Conservation (phyloP, 2,329 filamentous ascomycete species). For the Pseudogymnoascus sp. region DNA sequence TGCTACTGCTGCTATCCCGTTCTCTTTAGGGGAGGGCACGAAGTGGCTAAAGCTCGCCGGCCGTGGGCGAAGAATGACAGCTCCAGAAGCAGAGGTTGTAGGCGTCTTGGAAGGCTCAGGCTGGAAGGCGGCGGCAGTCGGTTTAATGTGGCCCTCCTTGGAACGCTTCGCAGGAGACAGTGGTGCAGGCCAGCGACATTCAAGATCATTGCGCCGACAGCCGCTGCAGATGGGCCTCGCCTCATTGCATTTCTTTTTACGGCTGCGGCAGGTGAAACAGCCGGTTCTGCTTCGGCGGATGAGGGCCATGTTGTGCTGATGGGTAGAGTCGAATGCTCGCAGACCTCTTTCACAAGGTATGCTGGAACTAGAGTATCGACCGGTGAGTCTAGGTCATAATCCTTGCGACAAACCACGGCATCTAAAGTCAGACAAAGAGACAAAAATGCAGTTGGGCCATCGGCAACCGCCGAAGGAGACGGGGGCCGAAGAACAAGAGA, state of each 20-base stretch:
- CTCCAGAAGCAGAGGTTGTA: not conserved
- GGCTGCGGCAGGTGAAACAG: conserved; percentile 46
- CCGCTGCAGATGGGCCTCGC: conserved; percentile 44
- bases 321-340: not conserved
- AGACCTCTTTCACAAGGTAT: not conserved
- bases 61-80: not conserved
- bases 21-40: not conserved
- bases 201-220: not conserved
- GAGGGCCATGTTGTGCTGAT: not conserved
- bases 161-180: not conserved
- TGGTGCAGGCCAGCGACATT: not conserved
- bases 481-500: conserved; percentile 4
- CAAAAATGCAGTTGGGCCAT: not conserved
- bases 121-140: not conserved
- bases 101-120: not conserved
- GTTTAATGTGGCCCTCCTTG: not conserved
- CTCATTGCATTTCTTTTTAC: conserved; percentile 59
- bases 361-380: not conserved
- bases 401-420: not conserved
- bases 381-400: not conserved
- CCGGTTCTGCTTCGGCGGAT: conserved; percentile 29
- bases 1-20: not conserved
- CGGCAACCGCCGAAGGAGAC: conserved; percentile 2
- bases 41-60: not conserved
- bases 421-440: not conserved